Base-by-base conservation (phyloP, 2,329 filamentous ascomycete species). In the Nemania bipapillata region DNA sequence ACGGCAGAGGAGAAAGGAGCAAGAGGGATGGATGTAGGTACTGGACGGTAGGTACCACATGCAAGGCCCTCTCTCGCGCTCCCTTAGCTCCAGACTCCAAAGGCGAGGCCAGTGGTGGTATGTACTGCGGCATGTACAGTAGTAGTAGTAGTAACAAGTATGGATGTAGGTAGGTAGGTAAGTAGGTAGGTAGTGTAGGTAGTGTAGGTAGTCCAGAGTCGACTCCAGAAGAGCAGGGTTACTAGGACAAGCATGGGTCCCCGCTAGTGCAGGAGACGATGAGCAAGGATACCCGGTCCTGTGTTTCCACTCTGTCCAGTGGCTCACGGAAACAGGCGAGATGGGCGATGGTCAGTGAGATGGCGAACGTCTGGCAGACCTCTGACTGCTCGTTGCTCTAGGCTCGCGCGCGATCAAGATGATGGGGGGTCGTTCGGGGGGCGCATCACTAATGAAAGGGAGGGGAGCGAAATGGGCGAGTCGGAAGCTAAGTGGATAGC, bases 361-460 rank as follows among this genome's bases (percentile, higher is more conserved):
- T 68, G 52, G 61, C 40, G 59, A 50, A 15, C 65, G 54, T n/a
- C 45, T 58, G 52, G 50, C 65, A 54, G 37, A 22, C 42, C 22
- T 40, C 22, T 62, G 40, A 11, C 58, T 52, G 37, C 9, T 6
- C n/a, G 12, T 28, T 26, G 26, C 52, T 55, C 26, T 26, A 35
- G 65, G 59, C 70, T 69, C 67, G 71, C 62, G 61, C 52, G 70
- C 74, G 74, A 77, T 77, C 76, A 73, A 72, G 73, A 74, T 73
- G 30, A 20, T n/a, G 72, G 70, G 68, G 73, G 72, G 69, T 49
- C 32, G 30, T 35, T 58, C 42, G 45, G 52, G 62, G 68, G 65
- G 52, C 54, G 59, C 60, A 62, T 47, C 59, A 30, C 63, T 71
- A 70, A 72, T 58, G 64, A 66, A 62, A 50, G 67, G 60, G 63